phyloP scores from a whole-genome alignment of 2,329 filamentous ascomycete species.

The Proliferodiscus dingleyae region DNA sequence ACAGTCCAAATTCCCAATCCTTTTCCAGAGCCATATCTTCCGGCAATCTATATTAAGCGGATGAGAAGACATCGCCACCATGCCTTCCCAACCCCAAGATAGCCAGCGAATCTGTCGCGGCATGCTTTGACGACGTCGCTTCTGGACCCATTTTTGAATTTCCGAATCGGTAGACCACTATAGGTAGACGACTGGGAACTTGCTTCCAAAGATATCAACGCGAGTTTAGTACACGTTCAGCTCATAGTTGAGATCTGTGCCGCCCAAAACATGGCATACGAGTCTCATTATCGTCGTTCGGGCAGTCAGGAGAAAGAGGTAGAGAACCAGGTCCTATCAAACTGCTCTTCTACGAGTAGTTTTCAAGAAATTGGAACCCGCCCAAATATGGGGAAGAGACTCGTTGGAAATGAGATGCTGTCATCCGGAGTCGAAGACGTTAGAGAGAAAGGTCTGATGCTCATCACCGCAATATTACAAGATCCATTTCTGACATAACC shows the following conservation, averaged over 20 bases:
- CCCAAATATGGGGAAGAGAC: constrained; percentile 16
- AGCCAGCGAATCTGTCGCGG: constrained; percentile 10
- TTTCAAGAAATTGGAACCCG: constrained; percentile 5
- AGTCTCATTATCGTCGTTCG: constrained; percentile 5
- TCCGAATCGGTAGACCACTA: too few relatives aligned
- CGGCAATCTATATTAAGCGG: neutral
- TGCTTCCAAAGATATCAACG: constrained; percentile 21
- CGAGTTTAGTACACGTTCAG: constrained; percentile 18
- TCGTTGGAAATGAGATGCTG: constrained; percentile 7
- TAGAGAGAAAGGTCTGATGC: constrained; percentile 16
- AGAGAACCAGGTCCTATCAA: constrained; percentile 7
- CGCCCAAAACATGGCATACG: neutral
- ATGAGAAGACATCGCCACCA: constrained; percentile 15
- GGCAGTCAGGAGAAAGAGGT: constrained; percentile 11
- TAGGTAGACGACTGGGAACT: constrained; percentile 13
- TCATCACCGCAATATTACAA: neutral
- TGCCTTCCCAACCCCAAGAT: constrained; percentile 16
- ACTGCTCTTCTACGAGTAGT: constrained; percentile 3
- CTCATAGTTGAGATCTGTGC: constrained; percentile 7
- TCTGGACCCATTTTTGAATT: too few relatives aligned
- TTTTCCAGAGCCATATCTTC: neutral
- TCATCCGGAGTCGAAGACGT: constrained; percentile 15
- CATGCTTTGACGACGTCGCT: constrained; percentile 17
- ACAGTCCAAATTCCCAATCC: neutral
- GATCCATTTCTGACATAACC: constrained; percentile 7